phyloP scores from a whole-genome alignment of 139 green algal species.

The Chlorella sp. region DNA sequence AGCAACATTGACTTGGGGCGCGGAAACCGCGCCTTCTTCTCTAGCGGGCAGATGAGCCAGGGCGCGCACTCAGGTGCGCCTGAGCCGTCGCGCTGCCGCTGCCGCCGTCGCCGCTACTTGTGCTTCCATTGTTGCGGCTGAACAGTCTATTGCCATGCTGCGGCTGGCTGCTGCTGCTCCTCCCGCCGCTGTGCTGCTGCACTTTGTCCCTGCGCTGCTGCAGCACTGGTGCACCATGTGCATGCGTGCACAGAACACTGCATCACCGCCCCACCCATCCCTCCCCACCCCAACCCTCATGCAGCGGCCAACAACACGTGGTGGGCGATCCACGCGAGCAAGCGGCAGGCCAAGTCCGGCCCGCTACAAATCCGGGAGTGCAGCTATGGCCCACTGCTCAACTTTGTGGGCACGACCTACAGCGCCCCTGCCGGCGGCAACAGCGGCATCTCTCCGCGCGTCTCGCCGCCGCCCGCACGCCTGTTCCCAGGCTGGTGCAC shows the following conservation, averaged over 20 bases:
- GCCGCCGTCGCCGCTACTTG: too few relatives aligned
- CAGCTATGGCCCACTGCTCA: neutral
- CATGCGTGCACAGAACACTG: too few relatives aligned
- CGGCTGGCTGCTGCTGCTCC: too few relatives aligned
- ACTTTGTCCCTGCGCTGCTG: too few relatives aligned
- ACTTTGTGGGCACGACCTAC: neutral
- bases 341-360: neutral
- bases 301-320: slow-evolving; percentile 24
- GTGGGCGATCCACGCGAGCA: neutral
- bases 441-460: too few relatives aligned
- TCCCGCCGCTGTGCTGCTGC: too few relatives aligned
- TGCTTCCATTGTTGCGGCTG: too few relatives aligned
- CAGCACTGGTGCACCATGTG: too few relatives aligned
- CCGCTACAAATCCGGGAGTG: neutral
- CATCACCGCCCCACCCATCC: neutral
- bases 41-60: neutral
- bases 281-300: too few relatives aligned
- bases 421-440: too few relatives aligned
- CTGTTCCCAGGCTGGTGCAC: slow-evolving; percentile 8
- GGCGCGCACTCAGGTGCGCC: slow-evolving; percentile 2
- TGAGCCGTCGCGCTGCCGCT: too few relatives aligned
- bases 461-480: neutral
- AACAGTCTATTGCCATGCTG: too few relatives aligned
- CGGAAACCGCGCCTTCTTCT: slow-evolving; percentile 2
- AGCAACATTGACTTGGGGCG: slow-evolving; percentile 1